Percentiles rank a stretch among this genome's conserved stretches.
These are phyloP conservation scores for Phialophora tarda DNA, from an alignment of 2,329 filamentous ascomycete genomes.

Conservation along the genomic window DNA sequence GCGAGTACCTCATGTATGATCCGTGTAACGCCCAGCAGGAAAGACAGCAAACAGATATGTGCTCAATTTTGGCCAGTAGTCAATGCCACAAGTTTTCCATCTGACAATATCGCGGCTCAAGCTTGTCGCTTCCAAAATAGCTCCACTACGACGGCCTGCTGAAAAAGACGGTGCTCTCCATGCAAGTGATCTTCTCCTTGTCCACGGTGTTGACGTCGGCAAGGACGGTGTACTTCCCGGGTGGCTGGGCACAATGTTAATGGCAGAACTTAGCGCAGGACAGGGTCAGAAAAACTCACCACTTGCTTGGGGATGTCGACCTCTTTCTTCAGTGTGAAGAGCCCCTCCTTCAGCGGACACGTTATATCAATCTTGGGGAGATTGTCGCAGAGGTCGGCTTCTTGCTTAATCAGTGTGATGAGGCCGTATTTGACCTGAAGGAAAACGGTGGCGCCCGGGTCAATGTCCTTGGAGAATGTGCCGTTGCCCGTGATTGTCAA, in stretches of 20 bases:
- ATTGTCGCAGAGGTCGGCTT: constrained; percentile 85
- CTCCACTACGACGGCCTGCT: constrained; percentile 15
- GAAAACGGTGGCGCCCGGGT: constrained; percentile 78
- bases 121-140: neutral
- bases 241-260: constrained; percentile 21
- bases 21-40: constrained; percentile 19
- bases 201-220: constrained; percentile 83
- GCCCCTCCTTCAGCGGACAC: constrained; percentile 84
- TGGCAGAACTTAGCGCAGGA: constrained; percentile 4
- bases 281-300: constrained; percentile 46
- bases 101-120: neutral
- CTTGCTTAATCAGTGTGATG: constrained; percentile 83
- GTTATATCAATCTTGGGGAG: constrained; percentile 70
- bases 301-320: constrained; percentile 82
- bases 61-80: constrained; percentile 2
- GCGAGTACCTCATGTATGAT: neutral
- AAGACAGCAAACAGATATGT: constrained; percentile 14
- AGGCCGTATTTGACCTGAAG: constrained; percentile 92
- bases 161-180: constrained; percentile 63
- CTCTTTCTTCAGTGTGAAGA: constrained; percentile 74
- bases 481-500: constrained; percentile 81
- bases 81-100: neutral
- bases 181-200: constrained; percentile 78
- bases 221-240: constrained; percentile 88
- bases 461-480: constrained; percentile 72